These are phyloP conservation scores for Aspergillus hancockii DNA, from an alignment of 495 filamentous ascomycete species.

Conservation along the genomic window DNA sequence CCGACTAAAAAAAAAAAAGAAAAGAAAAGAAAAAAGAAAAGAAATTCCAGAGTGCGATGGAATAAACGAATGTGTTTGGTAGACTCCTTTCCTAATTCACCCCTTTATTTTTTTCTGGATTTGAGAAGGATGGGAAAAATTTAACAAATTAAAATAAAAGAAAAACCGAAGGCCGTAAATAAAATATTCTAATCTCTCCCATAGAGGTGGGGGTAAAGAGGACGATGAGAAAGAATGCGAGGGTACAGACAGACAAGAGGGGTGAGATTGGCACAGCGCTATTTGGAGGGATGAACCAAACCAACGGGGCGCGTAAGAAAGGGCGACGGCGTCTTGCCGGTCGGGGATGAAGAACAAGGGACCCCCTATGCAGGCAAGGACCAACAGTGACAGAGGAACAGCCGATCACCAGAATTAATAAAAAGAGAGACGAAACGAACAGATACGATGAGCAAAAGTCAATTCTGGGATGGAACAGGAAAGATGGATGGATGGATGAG, in stretches of 20 bases:
- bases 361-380: background rate
- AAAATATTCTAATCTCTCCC: conserved; percentile 3
- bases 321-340: conserved; percentile 8
- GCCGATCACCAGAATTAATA: conserved; percentile 16
- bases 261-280: conserved; percentile 10
- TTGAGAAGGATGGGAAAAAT: background rate
- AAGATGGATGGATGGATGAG: conserved; percentile 20
- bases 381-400: conserved; percentile 8
- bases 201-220: conserved; percentile 9
- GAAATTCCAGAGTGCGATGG: conserved; percentile 9
- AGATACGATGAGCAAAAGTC: conserved; percentile 11
- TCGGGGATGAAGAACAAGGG: conserved; percentile 11
- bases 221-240: conserved; percentile 9
- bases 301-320: conserved; percentile 6
- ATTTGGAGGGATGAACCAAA: conserved; percentile 8
- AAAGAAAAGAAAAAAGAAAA: conserved; percentile 7
- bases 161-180: background rate
- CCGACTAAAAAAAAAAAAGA: conserved; percentile 11
- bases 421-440: conserved; percentile 9
- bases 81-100: conserved; percentile 3
- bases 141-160: background rate
- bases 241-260: conserved; percentile 2
- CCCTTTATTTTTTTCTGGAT: background rate
- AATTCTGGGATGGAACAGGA: conserved; percentile 17
- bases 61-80: conserved; percentile 5